phyloP scores from a whole-genome alignment of 331 rosid species.

The Acacia concinna region DNA sequence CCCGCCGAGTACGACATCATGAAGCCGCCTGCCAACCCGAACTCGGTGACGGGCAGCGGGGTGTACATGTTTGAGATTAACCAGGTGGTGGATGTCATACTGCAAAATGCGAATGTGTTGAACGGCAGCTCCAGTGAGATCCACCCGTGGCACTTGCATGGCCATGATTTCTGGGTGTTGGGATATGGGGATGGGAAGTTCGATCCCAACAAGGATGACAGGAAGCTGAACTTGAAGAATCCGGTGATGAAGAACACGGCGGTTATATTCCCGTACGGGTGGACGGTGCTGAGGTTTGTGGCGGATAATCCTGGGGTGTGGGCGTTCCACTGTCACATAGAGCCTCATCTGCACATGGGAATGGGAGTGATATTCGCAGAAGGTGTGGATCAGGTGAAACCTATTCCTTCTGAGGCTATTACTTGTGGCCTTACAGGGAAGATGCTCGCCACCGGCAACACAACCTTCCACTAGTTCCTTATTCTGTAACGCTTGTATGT shows the following conservation, averaged over 20 bases:
- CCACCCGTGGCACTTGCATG: conserved; percentile 83
- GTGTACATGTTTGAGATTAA: conserved; percentile 40
- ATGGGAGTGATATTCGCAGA: conserved; percentile 69
- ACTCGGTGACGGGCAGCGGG: conserved; percentile 40
- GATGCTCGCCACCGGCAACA: conserved; percentile 4
- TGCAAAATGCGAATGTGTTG: conserved; percentile 60
- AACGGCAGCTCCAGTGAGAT: not conserved
- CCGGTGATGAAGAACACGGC: conserved; percentile 63
- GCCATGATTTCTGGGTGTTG: conserved; percentile 73
- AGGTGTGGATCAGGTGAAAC: conserved; percentile 33
- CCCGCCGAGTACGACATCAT: conserved; percentile 38
- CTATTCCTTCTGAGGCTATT: conserved; percentile 39
- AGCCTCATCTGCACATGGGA: conserved; percentile 77
- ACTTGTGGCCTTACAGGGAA: conserved; percentile 15
- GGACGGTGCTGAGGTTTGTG: conserved; percentile 61
- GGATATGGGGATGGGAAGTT: conserved; percentile 63
- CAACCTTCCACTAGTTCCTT: not conserved
- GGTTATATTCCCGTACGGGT: conserved; percentile 62
- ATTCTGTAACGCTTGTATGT: not conserved
- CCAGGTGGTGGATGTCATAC: conserved; percentile 53
- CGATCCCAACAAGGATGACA: conserved; percentile 30
- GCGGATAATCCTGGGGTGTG: conserved; percentile 72
- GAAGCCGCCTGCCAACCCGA: conserved; percentile 41
- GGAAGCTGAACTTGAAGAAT: conserved; percentile 43
- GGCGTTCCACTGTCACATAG: conserved; percentile 65